Conservation (phyloP, 2,329 filamentous ascomycete species). For the Sporothrix mexicana region DNA sequence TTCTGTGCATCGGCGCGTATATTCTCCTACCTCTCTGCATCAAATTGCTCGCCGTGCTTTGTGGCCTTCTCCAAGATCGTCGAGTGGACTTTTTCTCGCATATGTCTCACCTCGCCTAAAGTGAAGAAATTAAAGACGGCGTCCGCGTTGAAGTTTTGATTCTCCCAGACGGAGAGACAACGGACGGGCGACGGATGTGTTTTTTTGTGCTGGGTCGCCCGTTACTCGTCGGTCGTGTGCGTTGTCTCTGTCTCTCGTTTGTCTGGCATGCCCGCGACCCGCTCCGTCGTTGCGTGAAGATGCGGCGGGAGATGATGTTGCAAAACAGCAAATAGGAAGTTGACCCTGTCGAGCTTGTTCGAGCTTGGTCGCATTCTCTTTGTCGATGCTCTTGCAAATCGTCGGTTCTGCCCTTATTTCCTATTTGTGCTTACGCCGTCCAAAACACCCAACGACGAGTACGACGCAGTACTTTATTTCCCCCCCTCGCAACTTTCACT, state of each 20-base stretch:
- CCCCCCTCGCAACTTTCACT: neutral
- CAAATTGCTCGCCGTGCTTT: neutral
- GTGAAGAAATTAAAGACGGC: neutral
- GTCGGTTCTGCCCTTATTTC: neutral
- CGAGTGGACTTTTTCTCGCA: neutral
- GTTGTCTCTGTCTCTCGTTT: conserved; percentile 10
- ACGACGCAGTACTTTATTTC: neutral
- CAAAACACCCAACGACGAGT: neutral
- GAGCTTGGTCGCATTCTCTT: conserved; percentile 1
- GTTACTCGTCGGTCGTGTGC: neutral
- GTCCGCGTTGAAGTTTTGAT: neutral
- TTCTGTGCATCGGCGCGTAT: too few species aligned
- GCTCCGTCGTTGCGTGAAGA: neutral
- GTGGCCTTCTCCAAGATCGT: neutral
- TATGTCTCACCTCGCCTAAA: conserved; percentile 8
- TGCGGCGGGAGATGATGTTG: neutral
- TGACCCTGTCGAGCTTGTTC: neutral
- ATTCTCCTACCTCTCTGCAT: too few species aligned
- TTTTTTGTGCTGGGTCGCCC: neutral
- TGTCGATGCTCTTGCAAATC: neutral
- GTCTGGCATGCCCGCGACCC: neutral
- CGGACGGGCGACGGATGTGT: neutral
- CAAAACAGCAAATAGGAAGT: too few species aligned
- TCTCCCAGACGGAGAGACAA: neutral
- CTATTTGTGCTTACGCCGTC: neutral